Evolutionary conservation across 2,329 filamentous ascomycete species (phyloP), one percentile per base, ranked within the genome.

Genomic region (Verticillium klebahnii): DNA sequence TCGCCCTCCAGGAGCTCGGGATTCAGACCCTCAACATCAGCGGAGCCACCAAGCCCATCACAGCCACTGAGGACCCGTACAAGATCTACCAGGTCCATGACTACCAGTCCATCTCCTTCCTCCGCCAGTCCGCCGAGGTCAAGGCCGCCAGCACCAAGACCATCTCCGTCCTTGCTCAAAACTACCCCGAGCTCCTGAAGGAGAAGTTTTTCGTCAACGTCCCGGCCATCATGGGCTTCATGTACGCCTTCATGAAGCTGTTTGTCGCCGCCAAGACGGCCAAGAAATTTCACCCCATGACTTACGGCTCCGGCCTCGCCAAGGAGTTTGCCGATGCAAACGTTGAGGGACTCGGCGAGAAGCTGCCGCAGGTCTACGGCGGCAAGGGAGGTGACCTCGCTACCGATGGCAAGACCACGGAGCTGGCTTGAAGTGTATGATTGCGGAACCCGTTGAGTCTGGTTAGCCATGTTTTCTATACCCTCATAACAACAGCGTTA

Each of bases 161-260:
- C 56, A 96, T 97, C 73, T 84, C 90, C 64, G 82, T 90, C 59
- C 92, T 97, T 73, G 85, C 88, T 59, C 87, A 85, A 67, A 90
- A 91, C 67, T 97, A 97, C 78, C 93, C 94, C 0, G 94, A 97
- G 79, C 86, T 96, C 11, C 83, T 97, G 29, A 64, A 71, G 8
- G 80, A 94, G 78, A 97, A 97, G 81, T 97, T 93, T 83, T 97
- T 97, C 73, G 90, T 97, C 78, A 97, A 97, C 70, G 92, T 97
- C 6, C 94, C 94, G 0, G 77, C 88, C 61, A 82, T 97, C 70
- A 97, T 97, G 93, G 91, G 92, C 61, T 97, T 93, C 82, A 85
- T 93, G 72, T 93, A 90, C 73, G 80, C 81, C 23, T 83, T 89
- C 60, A 89, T 93, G 80, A 93, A 92, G 79, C 76, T 91, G 19